Percentiles rank a stretch among this genome's conserved stretches.
Evolutionary conservation across 768 basidiomycete species (phyloP).

Genomic region (Suillus luteus): DNA sequence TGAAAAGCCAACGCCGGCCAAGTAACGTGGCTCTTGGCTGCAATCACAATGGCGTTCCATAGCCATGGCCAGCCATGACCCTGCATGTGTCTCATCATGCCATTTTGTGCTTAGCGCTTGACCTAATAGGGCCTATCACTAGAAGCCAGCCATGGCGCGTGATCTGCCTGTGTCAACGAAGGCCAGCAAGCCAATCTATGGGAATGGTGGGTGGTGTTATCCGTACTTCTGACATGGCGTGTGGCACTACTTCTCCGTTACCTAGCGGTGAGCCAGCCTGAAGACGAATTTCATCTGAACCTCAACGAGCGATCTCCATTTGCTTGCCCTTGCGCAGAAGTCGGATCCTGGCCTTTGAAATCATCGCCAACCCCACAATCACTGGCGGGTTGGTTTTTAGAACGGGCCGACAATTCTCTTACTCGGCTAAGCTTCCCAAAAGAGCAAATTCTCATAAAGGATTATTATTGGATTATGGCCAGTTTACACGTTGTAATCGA

Average conservation of each 20-base stretch:
- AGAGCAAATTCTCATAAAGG: neutral
- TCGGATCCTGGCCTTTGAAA: neutral
- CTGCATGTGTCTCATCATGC: neutral
- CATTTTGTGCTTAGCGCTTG: neutral
- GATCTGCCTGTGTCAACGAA: neutral
- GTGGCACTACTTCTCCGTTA: neutral
- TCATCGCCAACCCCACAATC: neutral
- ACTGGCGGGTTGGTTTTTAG: neutral
- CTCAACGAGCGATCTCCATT: neutral
- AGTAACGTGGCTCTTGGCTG: neutral
- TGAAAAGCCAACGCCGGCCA: conserved; percentile 5
- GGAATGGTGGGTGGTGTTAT: neutral
- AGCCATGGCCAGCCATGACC: neutral
- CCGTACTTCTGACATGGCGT: neutral
- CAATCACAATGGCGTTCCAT: neutral
- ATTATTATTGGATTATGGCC: neutral
- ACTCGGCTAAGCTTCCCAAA: neutral
- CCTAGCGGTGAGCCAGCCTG: neutral
- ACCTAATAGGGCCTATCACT: neutral
- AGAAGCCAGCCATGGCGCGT: neutral
- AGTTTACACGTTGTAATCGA: neutral
- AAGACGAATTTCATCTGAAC: too few relatives aligned
- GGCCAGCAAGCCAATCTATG: neutral
- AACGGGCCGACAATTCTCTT: neutral
- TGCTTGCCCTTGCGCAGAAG: neutral